These are phyloP conservation scores for Gnomoniopsis sp. DNA, from an alignment of 2,329 filamentous ascomycete species.

Conservation along the genomic window DNA sequence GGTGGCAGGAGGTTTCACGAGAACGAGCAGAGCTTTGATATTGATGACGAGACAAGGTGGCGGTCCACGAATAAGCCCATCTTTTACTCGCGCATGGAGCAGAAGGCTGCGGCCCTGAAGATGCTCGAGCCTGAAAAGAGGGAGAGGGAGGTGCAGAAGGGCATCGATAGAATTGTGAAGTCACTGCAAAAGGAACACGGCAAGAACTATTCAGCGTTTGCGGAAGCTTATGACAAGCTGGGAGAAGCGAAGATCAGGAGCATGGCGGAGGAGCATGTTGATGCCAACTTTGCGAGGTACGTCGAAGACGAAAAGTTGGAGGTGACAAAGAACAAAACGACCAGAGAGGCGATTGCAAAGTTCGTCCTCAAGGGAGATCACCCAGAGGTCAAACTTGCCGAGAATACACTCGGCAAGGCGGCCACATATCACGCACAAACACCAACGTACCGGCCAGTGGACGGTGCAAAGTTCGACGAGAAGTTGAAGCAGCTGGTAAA, in stretches of 20 bases:
- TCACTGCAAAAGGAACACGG: slow-evolving; percentile 1
- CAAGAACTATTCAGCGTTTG: slow-evolving; percentile 10
- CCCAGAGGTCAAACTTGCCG: slow-evolving; percentile 26
- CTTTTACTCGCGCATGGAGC: slow-evolving; percentile 34
- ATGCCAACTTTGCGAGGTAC: neutral
- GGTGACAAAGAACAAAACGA: slow-evolving; percentile 18
- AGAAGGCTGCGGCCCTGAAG: slow-evolving; percentile 21
- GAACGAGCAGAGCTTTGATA: slow-evolving; percentile 19
- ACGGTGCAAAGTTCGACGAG: slow-evolving; percentile 25
- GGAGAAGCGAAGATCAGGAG: neutral
- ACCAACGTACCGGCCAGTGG: slow-evolving; percentile 26
- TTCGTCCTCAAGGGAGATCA: slow-evolving; percentile 36
- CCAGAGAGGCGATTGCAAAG: slow-evolving; percentile 34
- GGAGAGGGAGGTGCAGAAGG: slow-evolving; percentile 17
- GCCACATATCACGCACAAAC: slow-evolving; percentile 35
- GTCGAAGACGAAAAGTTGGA: neutral
- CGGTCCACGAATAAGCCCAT: slow-evolving; percentile 29
- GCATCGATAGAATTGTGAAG: slow-evolving; percentile 32
- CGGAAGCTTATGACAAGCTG: neutral
- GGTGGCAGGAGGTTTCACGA: slow-evolving; percentile 32
- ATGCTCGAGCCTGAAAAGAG: slow-evolving; percentile 20
- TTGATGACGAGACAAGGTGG: slow-evolving; percentile 24
- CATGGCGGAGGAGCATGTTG: neutral
- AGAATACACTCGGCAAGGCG: slow-evolving; percentile 28
- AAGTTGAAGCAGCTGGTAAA: slow-evolving; percentile 24